Base-by-base conservation (phyloP, 2,329 filamentous ascomycete genomes). In the Triangularia verruculosa region DNA sequence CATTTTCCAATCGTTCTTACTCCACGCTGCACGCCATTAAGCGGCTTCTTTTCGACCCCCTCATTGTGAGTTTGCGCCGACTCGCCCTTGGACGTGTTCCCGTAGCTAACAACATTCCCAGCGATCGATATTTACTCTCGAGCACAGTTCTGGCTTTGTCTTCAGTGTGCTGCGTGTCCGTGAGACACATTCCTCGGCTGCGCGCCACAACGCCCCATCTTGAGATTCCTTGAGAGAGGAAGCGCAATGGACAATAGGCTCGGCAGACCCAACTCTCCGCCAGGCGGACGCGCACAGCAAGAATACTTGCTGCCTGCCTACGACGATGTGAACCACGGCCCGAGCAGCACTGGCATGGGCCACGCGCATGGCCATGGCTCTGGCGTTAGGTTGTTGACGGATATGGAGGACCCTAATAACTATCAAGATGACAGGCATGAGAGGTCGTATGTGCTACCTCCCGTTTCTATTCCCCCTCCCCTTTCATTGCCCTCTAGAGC, bases 321-420 rank as follows among this genome's bases (percentile, higher is more conserved):
- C 71, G 81, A 84, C 70, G 83, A 85, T 60, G 83, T 86, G 25
- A 75, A 80, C 47, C 56, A 22, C 24, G 70, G 70, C 62, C 77
- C 79, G 67, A 81, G 78, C 27, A 79, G 79, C 17, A 77, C 77
- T 43, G 78, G 78, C 64, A 76, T 59, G 57, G 25, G 39, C 57
- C 1, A 22, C 20, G 5, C 79, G 62, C 70, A 74, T 39, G 72
- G 71, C 63, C 83, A 82, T 71, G 75, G 80, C 53, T 80, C 85
- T 32, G 83, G 81, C 66, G 81, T 89, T 61, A 81, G 86, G 70
- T 77, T 89, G 70, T 77, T 89, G 76, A 88, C 86, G 59, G 87
- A 85, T 6, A 80, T 86, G 74, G 86, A 88, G 71, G 85, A 87
- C 55, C 76, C 81, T 75, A 70, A 78, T 77, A 76, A 79, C 67